Percentiles rank a stretch among this genome's conserved stretches.
phyloP scores from a whole-genome alignment of 345 rosid species.

The Luvunga scandens region DNA sequence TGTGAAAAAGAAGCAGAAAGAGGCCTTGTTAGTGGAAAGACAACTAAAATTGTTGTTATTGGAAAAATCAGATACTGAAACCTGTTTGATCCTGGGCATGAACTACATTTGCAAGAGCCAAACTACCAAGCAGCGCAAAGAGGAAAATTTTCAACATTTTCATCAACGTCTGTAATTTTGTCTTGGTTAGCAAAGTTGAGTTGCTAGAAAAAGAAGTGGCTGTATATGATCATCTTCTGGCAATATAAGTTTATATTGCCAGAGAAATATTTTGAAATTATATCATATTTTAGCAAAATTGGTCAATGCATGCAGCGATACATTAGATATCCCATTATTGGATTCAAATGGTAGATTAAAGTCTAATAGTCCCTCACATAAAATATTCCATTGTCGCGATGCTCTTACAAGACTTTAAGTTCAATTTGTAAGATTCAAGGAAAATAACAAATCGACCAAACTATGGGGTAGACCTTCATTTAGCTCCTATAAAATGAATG shows the following conservation, averaged over 20 bases:
- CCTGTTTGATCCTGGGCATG: constrained; percentile 41
- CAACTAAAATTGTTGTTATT: neutral
- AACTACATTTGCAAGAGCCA: constrained; percentile 9
- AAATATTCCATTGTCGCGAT: neutral
- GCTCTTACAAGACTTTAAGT: neutral
- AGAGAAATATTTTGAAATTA: neutral
- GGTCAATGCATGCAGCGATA: neutral
- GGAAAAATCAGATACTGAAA: neutral
- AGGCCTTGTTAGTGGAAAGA: neutral
- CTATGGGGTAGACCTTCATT: too few relatives aligned
- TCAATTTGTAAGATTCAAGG: too few relatives aligned
- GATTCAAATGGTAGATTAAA: neutral
- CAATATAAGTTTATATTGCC: too few relatives aligned
- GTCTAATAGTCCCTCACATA: neutral
- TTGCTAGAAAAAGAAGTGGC: neutral
- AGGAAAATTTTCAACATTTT: constrained; percentile 2
- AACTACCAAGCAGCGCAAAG: constrained; percentile 11
- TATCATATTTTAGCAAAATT: neutral
- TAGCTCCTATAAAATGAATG: too few relatives aligned
- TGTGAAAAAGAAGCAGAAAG: neutral
- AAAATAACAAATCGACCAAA: too few relatives aligned
- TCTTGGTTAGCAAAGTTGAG: neutral
- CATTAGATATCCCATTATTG: too few relatives aligned
- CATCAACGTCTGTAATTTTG: neutral
- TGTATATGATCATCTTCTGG: neutral